Evolutionary conservation across 2,329 filamentous ascomycete genomes (phyloP).

Genomic region (Nannizziopsis arthrosporioides): DNA sequence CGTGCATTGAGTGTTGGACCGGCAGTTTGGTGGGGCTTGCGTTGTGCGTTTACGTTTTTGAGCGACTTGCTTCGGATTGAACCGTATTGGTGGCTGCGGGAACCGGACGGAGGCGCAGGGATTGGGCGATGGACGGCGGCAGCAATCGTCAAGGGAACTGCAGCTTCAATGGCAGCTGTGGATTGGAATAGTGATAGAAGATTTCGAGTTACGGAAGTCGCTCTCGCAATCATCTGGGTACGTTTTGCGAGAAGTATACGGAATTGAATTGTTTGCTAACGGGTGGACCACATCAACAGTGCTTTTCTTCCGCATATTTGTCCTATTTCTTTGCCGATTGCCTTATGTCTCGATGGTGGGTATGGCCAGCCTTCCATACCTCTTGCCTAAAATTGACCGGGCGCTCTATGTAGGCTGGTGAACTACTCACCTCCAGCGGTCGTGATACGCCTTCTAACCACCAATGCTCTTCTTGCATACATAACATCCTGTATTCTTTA

Average conservation of each 20-base stretch:
- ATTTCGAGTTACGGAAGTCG: constrained; percentile 54
- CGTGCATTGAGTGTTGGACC: constrained; percentile 61
- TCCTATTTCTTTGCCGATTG: constrained; percentile 77
- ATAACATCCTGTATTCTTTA: constrained; percentile 61
- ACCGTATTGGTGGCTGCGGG: constrained; percentile 29
- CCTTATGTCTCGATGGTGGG: constrained; percentile 69
- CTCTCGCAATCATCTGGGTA: constrained; percentile 64
- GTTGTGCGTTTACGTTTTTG: constrained; percentile 56
- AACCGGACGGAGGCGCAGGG: constrained; percentile 11
- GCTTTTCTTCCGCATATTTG: constrained; percentile 63
- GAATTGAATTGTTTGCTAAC: constrained; percentile 19
- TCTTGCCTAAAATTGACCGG: constrained; percentile 1
- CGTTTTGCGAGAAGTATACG: constrained; percentile 12
- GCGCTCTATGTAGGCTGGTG: constrained; percentile 51
- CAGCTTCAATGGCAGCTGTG: constrained; percentile 19
- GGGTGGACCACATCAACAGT: constrained; percentile 37
- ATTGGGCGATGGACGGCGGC: constrained; percentile 27
- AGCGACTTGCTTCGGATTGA: constrained; percentile 47
- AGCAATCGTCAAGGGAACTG: constrained; percentile 26
- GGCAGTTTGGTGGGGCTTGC: constrained; percentile 59
- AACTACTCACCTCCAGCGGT: constrained; percentile 70
- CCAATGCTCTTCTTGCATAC: constrained; percentile 63
- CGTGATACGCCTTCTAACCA: constrained; percentile 64
- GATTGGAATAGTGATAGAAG: constrained; percentile 38
- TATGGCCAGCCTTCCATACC: constrained; percentile 12